phyloP scores from a whole-genome alignment of 129 eudicot genomes.

The Lonicera japonica region DNA sequence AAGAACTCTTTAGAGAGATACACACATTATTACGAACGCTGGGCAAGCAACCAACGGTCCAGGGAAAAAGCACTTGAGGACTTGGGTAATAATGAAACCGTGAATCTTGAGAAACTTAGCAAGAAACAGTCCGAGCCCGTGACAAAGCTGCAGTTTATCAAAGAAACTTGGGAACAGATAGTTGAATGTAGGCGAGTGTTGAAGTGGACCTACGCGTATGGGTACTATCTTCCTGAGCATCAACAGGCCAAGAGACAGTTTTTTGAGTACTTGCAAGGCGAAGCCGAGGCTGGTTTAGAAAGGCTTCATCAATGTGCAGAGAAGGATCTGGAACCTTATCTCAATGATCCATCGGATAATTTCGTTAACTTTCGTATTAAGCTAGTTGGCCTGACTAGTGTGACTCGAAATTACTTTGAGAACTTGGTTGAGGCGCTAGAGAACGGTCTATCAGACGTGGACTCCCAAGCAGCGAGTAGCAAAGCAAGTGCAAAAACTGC shows the following conservation, averaged over 20 bases:
- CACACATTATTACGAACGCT: slow-evolving; percentile 94
- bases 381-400: slow-evolving; percentile 60
- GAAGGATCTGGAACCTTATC: slow-evolving; percentile 43
- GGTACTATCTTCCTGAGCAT: slow-evolving; percentile 56
- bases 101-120: slow-evolving; percentile 61
- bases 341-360: slow-evolving; percentile 24
- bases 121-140: slow-evolving; percentile 53
- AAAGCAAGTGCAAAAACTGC: slow-evolving; percentile 14
- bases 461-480: slow-evolving; percentile 6
- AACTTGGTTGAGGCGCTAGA: slow-evolving; percentile 43
- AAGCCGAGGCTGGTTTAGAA: slow-evolving; percentile 80
- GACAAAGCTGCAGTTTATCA: slow-evolving; percentile 49
- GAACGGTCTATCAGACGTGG: slow-evolving; percentile 45
- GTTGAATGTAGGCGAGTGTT: slow-evolving; percentile 86
- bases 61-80: slow-evolving; percentile 88
- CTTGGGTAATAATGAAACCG: slow-evolving; percentile 73
- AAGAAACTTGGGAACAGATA: slow-evolving; percentile 82
- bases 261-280: slow-evolving; percentile 50
- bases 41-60: slow-evolving; percentile 97
- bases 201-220: slow-evolving; percentile 89
- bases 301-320: slow-evolving; percentile 88
- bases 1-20: slow-evolving; percentile 95
- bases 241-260: slow-evolving; percentile 35
- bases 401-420: slow-evolving; percentile 37
- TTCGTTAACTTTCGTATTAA: slow-evolving; percentile 52